Conservation (phyloP, 2,329 filamentous ascomycete species). For the Fusarium sp. region DNA sequence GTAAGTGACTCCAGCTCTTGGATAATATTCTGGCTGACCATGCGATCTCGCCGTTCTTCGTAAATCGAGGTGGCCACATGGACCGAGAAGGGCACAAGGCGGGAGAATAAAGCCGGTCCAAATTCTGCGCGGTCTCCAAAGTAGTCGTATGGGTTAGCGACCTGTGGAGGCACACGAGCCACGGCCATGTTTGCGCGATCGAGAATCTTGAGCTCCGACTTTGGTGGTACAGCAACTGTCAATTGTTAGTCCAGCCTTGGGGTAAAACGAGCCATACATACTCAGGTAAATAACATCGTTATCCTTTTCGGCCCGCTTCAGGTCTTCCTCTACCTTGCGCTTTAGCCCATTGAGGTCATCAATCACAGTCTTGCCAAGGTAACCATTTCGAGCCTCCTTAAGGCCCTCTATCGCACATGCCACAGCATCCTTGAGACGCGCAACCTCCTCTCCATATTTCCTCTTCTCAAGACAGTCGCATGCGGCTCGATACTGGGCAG, state of each 20-base stretch:
- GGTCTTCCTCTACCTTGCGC: slow-evolving; percentile 81
- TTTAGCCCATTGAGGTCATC: slow-evolving; percentile 87
- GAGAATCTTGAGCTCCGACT: slow-evolving; percentile 85
- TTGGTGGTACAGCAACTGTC: slow-evolving; percentile 80
- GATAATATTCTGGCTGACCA: slow-evolving; percentile 89
- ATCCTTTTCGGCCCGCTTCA: slow-evolving; percentile 94
- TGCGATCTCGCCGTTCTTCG: slow-evolving; percentile 87
- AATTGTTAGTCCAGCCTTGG: slow-evolving; percentile 46
- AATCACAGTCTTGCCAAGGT: slow-evolving; percentile 83
- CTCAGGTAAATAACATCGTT: slow-evolving; percentile 95
- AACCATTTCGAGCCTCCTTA: slow-evolving; percentile 77
- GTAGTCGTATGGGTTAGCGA: slow-evolving; percentile 81
- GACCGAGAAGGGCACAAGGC: slow-evolving; percentile 93
- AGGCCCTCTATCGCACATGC: slow-evolving; percentile 86
- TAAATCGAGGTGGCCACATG: slow-evolving; percentile 97
- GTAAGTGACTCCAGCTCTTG: slow-evolving; percentile 85
- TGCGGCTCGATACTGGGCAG: slow-evolving; percentile 91
- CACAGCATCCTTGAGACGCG: slow-evolving; percentile 83
- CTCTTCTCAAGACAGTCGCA: slow-evolving; percentile 92
- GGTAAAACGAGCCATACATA: slow-evolving; percentile 51
- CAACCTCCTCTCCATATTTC: slow-evolving; percentile 95
- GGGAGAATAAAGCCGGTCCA: slow-evolving; percentile 86
- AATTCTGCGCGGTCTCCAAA: slow-evolving; percentile 84
- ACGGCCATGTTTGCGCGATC: slow-evolving; percentile 91
- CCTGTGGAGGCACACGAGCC: slow-evolving; percentile 80